These are phyloP conservation scores for Eucalyptus pauciflora DNA, from an alignment of 345 rosid species.

Conservation along the genomic window DNA sequence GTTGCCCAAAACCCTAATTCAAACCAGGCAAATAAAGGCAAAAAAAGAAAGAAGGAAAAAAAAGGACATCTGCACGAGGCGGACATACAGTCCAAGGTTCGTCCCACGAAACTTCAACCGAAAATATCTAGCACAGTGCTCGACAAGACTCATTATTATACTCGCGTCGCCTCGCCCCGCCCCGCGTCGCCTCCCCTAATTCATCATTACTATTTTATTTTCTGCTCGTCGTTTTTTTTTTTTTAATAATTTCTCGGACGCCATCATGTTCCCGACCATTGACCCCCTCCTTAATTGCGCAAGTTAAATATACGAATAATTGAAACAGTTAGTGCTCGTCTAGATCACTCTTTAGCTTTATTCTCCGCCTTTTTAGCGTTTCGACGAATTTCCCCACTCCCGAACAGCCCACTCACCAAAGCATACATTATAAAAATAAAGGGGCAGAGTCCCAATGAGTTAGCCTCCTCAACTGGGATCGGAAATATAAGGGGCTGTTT, in stretches of 20 bases:
- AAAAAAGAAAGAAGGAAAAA: rapidly evolving
- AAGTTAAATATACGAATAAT: not conserved
- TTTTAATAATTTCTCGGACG: not conserved
- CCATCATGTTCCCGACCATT: not conserved
- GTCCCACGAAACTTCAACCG: not conserved
- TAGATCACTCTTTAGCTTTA: not conserved
- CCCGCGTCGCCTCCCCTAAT: not conserved
- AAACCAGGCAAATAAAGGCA: rapidly evolving
- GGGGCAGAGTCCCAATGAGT: rapidly evolving
- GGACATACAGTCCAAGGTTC: not conserved
- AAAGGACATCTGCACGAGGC: not conserved
- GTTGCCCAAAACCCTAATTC: not conserved
- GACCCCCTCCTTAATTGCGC: not conserved
- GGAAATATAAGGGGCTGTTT: not conserved
- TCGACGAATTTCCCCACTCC: not conserved
- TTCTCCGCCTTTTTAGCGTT: not conserved
- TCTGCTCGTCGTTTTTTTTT: not conserved
- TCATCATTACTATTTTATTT: not conserved
- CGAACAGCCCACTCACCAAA: not conserved
- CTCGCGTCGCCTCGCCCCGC: not conserved
- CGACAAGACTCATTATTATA: not conserved
- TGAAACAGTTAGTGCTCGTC: not conserved
- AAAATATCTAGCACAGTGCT: not conserved
- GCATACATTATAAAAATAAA: not conserved
- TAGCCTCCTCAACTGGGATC: no score